Evolutionary conservation across 228 moss, liverwort and hornwort species (phyloP), one percentile per base, ranked within the genome.

Genomic region (Sphagnum fallax): DNA sequence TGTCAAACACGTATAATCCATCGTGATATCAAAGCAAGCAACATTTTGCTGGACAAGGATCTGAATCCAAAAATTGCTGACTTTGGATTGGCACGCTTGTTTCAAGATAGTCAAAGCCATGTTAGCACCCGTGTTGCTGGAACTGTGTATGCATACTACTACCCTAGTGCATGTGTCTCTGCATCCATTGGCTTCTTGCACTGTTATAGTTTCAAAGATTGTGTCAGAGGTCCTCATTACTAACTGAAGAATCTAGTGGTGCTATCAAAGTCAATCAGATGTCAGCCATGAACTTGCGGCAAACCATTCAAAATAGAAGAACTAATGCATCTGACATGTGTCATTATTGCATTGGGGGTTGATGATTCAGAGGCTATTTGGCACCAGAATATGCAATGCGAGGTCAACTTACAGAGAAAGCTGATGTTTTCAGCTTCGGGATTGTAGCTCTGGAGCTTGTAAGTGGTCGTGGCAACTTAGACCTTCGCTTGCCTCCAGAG

Each of bases 21-120:
- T 59, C 83, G 87, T 50, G 87, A 87, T 65, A 83, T 87, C 78
- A 87, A 87, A 81, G 87, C 87, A 50, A 84, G 84, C 79, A 84
- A 84, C 65, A 81, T 84, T 49, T 77, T 84, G n/a, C 76, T 84
- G 11, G 79, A 84, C 76, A 84, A 76, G 65, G 72, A 84, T 58
- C 81, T 84, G 66, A 76, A 79, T 14, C 84, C 84, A 47, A 84
- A 84, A 52, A 84, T 84, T 32, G 81, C 84, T 10, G 81, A 84
- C 70, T 84, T 84, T 15, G 84, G 84, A 61, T 67, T 84, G 66
- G 84, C 84, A 71, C 81, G 81, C 52, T 78, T 81, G 61, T 85
- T 85, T 52, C 67, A 70, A 11, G 81, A 79, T 47, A 75, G 79
- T 47, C 76, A 74, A 67, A 78, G 78, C 65, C 85, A 85, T 50